Evolutionary conservation across 2,329 filamentous ascomycete genomes (phyloP).

Genomic region (Acrodontium crateriforme): DNA sequence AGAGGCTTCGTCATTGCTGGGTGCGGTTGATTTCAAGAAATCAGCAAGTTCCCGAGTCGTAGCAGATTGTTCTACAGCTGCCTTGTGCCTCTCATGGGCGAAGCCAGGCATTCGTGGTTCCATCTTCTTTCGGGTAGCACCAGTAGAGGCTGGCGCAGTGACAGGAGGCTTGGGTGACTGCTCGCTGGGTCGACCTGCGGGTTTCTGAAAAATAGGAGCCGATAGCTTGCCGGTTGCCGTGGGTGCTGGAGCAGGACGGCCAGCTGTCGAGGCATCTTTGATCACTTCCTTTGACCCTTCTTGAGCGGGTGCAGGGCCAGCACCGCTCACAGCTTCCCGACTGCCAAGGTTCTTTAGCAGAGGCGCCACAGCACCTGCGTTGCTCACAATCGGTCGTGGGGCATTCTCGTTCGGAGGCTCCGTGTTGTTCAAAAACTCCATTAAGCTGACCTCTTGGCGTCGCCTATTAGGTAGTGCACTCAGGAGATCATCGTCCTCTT

Average conservation of each 20-base stretch:
- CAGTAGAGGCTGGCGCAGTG: not conserved
- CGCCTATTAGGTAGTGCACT: slow-evolving; percentile 30
- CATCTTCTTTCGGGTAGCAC: slow-evolving; percentile 1
- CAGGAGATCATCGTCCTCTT: slow-evolving; percentile 45
- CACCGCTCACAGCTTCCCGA: too few relatives aligned
- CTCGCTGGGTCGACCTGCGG: slow-evolving; percentile 1
- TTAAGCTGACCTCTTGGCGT: slow-evolving; percentile 48
- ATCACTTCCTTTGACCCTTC: slow-evolving; percentile 1
- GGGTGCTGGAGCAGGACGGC: not conserved
- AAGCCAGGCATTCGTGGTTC: slow-evolving; percentile 3
- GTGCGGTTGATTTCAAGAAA: slow-evolving; percentile 29
- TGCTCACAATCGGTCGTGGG: slow-evolving; percentile 4
- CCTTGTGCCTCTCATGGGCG: not conserved
- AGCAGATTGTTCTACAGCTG: not conserved
- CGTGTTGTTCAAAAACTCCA: slow-evolving; percentile 59
- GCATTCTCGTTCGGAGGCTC: slow-evolving; percentile 39
- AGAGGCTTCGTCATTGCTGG: slow-evolving; percentile 11
- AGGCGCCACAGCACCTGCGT: slow-evolving; percentile 1
- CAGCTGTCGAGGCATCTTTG: slow-evolving; percentile 3
- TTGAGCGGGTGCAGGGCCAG: too few relatives aligned
- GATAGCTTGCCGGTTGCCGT: not conserved
- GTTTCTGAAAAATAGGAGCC: slow-evolving; percentile 2
- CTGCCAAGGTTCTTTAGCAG: slow-evolving; percentile 1
- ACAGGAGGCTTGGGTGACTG: not conserved
- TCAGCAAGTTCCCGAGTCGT: slow-evolving; percentile 4